Base-by-base conservation (phyloP, 2,329 filamentous ascomycete genomes). In the Sphaerostilbella broomeana region DNA sequence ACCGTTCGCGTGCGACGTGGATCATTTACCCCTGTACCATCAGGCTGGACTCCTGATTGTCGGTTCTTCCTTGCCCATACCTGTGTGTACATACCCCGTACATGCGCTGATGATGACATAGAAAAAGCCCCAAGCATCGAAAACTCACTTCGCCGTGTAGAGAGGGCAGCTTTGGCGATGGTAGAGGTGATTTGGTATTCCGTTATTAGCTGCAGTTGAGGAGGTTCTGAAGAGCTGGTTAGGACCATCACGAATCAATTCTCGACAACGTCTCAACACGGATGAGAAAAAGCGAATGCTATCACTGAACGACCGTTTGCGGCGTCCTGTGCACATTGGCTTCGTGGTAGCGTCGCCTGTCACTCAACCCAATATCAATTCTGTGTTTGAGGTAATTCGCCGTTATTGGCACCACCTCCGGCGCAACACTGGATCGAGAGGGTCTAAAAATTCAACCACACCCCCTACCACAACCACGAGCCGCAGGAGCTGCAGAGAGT, bases 11-110 rank as follows among this genome's bases (percentile, higher is more conserved):
- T 54, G 51, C 48, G 33, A 57, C 48, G 47, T 38, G 44, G 35
- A 56, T 53, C 57, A 57, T 54, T 47, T 40, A 51, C 40, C 38
- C 51, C 48, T 45, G 55, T 56, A 58, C 54, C 55, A 57, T 48
- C 40, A 47, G 43, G 46, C 47, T 47, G 52, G 53, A 50, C 53
- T 55, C 52, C 44, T 43, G 40, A 50, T 21, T 21, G 22, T 12
- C 15, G 9, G 9, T 21, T 32, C 29, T 40, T 26, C 24, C 21
- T n/a, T 36, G 12, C 5, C 33, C 13, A 10, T 21, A 10, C 21
- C 17, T 6, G n/a, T 29, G 13, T 29, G 37, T 36, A 30, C 24
- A 18, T 41, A 41, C 38, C 27, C 9, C 27, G 27, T 30, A 30
- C 8, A 10, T n/a, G 22, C 12, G 22, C 22, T 12, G n/a, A n/a